Evolutionary conservation across 371 early-diverging fungal species (phyloP), one percentile per base, ranked within the genome.

Genomic region (Conidiobolus coronatus): DNA sequence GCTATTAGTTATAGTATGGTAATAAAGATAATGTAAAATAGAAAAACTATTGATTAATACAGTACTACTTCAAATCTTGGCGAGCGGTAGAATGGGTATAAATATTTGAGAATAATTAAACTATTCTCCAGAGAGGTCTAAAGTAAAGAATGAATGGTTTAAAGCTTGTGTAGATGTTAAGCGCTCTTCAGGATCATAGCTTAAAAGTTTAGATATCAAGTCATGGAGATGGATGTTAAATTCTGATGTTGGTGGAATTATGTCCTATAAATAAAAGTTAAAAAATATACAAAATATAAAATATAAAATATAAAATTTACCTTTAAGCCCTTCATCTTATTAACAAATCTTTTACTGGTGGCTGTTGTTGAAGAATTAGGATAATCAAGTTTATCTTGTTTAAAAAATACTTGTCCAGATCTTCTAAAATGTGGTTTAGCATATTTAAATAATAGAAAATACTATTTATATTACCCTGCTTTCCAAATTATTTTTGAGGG

Each of bases 111-210:
- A n/a, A n/a, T n/a, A 29, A 29, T 29, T 29, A 3, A 9, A 9
- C 9, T 29, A 29, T 9, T 29, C 29, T 3, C 29, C 9, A 3
- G 29, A 29, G 3, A 29, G 29, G 9, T 29, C 29, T 2, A 9
- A 19, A 8, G 19, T 21, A 29, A 46, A 47, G 43, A 19, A 51
- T 22, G 22, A n/a, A 34, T 46, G 46, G 13, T 34, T 7, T 22
- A 46, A 36, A 23, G 46, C 36, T 22, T 51, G 34, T 33, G 3
- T 22, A 21, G 71, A 66, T 5, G 74, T 64, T 21, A 78, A 61
- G 33, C 88, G 67, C 35, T 64, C 56, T 9, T 50, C 50, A 1
- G 86, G 81, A 52, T 77, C 65, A 35, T 77, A 77, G 18, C 57
- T 53, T 42, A 87, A 55, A 39, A 80, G 58, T 40, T 55, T 61